Conservation (phyloP, 1,139 yeast genomes). For the Lodderomyces theae region DNA sequence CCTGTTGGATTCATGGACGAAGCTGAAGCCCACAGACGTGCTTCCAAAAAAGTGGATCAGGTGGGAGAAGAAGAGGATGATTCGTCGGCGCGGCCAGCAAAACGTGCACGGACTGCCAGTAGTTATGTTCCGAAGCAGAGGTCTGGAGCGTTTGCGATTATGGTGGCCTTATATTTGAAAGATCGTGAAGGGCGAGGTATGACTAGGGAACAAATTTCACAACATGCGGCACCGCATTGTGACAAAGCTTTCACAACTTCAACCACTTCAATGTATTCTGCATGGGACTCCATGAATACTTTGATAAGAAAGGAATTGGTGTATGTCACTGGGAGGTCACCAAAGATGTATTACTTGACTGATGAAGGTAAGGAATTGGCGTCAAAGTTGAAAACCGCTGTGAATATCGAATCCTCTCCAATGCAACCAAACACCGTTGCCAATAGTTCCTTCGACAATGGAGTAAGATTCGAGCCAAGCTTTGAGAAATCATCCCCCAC, state of each 20-base stretch:
- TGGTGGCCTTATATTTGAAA: slow-evolving; percentile 57
- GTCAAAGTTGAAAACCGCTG: slow-evolving; percentile 48
- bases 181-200: slow-evolving; percentile 53
- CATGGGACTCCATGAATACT: slow-evolving; percentile 75
- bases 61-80: neutral
- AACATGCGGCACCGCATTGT: slow-evolving; percentile 58
- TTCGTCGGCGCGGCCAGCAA: slow-evolving; percentile 18
- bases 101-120: slow-evolving; percentile 18
- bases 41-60: slow-evolving; percentile 12
- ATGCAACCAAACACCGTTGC: slow-evolving; percentile 3
- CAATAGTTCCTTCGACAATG: slow-evolving; percentile 37
- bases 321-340: slow-evolving; percentile 51
- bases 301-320: slow-evolving; percentile 64
- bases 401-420: slow-evolving; percentile 32
- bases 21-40: slow-evolving; percentile 10
- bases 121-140: slow-evolving; percentile 72
- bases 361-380: slow-evolving; percentile 75
- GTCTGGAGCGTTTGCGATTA: slow-evolving; percentile 85
- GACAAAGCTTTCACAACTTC: slow-evolving; percentile 62
- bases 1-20: slow-evolving; percentile 35
- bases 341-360: slow-evolving; percentile 61
- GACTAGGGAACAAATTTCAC: slow-evolving; percentile 57
- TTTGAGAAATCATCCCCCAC: slow-evolving; percentile 11
- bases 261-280: slow-evolving; percentile 64
- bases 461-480: slow-evolving; percentile 25